Evolutionary conservation across 2,329 filamentous ascomycete species (phyloP), one percentile per base, ranked within the genome.

Genomic region (Fusarium devonianum): DNA sequence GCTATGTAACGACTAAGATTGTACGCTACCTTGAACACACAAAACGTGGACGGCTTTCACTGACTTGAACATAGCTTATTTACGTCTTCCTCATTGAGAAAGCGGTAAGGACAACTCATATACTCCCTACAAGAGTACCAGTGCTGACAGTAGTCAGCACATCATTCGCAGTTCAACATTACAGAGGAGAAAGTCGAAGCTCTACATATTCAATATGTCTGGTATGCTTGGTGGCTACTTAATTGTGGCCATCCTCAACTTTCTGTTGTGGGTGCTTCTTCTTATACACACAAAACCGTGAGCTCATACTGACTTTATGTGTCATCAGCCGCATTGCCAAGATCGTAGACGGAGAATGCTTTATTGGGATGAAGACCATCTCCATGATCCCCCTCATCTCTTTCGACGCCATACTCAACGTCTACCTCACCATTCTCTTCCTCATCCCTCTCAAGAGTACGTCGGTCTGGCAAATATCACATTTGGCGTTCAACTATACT

Each of bases 11-110:
- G 2, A 85, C 83, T 3, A 87, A 88, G 71, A 79, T 86, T 28
- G 25, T 49, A 7, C 17, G 53, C 23, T 10, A 25, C n/a, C n/a
- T 25, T 8, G 9, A 25, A 25, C 9, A 6, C 6, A 6, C 21
- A 23, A 6, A 23, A 23, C 21, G 6, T 4, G 23, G 23, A 8
- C 9, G 9, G 23, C 23, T 25, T 44, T 23, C 7, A 10, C 29
- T 52, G 16, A 38, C 18, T 14, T 17, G 13, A 8, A 5, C 7
- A 5, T 28, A 79, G 71, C 69, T 86, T 16, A 82, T 86, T n/a
- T 87, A 87, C 61, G 73, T 83, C 18, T 87, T 87, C 63, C 71
- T 87, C 3, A 83, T 85, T 1, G 85, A 87, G 65, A 84, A 84
- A 68, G 83, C 80, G 32, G 82, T 83, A 69, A 65, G 77, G 69